A percentile compares a stretch with the other conserved stretches of the same genome.
Evolutionary conservation across 2,329 filamentous ascomycete species (phyloP).

Genomic region (Fusarium virguliforme): DNA sequence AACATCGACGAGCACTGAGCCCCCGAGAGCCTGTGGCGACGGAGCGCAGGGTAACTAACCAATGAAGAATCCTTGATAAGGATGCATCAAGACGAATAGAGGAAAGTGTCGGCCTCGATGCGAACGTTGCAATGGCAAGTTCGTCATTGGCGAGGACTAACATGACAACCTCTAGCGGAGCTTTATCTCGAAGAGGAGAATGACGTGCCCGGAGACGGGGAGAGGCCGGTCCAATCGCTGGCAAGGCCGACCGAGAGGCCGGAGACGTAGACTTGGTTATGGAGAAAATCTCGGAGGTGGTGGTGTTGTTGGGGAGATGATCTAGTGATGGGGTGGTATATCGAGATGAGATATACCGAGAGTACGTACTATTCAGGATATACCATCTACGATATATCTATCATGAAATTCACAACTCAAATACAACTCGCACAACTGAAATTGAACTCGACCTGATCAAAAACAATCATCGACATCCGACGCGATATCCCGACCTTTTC

Average conservation of each 20-base stretch:
- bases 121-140: not conserved
- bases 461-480: not conserved
- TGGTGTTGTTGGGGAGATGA: not conserved
- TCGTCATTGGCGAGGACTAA: constrained; percentile 29
- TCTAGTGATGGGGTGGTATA: constrained; percentile 3
- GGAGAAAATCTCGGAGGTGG: constrained; percentile 6
- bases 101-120: not conserved
- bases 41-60: constrained; percentile 15
- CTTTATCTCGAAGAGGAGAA: constrained; percentile 36
- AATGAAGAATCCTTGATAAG: constrained; percentile 42
- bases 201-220: constrained; percentile 42
- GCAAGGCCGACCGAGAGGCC: constrained; percentile 43
- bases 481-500: not conserved
- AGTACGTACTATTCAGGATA: no score
- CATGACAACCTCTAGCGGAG: constrained; percentile 28
- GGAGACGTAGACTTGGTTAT: not conserved
- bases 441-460: not conserved
- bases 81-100: constrained; percentile 1
- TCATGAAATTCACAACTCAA: not conserved
- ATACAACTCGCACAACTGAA: fast-evolving
- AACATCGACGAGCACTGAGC: constrained; percentile 8
- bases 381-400: not conserved
- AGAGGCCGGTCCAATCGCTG: constrained; percentile 42
- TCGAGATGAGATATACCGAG: not conserved
- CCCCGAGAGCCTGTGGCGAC: constrained; percentile 23